phyloP scores from a whole-genome alignment of 345 rosid species.

The Eucalyptus fibrosa region DNA sequence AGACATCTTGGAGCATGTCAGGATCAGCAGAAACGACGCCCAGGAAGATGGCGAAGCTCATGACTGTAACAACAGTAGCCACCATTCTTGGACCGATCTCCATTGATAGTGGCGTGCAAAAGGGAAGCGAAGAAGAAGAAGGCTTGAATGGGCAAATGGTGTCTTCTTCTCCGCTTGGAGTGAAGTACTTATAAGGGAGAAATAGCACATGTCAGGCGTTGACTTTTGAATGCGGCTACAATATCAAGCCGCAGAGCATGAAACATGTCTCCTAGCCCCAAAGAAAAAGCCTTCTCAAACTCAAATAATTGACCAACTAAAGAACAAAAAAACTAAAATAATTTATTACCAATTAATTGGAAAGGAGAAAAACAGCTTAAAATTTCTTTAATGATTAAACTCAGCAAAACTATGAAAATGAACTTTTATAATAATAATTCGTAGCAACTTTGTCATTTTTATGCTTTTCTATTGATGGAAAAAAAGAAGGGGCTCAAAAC shows the following conservation, averaged over 20 bases:
- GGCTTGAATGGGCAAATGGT: neutral
- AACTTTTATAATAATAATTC: neutral
- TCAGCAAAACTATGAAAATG: neutral
- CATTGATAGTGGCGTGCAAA: neutral
- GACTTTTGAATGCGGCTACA: neutral
- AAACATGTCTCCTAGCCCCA: neutral
- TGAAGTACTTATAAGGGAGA: neutral
- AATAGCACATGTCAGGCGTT: neutral
- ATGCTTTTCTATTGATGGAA: neutral
- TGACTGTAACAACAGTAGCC: neutral
- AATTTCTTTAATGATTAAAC: neutral
- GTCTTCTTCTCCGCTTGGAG: neutral
- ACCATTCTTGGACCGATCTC: neutral
- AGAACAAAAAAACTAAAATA: neutral
- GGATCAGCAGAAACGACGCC: constrained; percentile 34
- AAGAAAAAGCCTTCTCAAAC: neutral
- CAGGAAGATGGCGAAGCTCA: neutral
- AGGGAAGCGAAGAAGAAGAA: neutral
- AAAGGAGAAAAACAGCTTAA: neutral
- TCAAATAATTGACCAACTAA: too few species aligned
- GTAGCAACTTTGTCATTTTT: neutral
- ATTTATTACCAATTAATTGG: neutral
- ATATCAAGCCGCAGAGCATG: neutral
- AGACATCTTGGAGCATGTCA: constrained; percentile 67
- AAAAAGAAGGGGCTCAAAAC: neutral